A percentile compares a stretch with the other conserved stretches of the same genome.
phyloP scores from a whole-genome alignment of 495 filamentous ascomycete genomes.

The Elaphomyces granulatus region DNA sequence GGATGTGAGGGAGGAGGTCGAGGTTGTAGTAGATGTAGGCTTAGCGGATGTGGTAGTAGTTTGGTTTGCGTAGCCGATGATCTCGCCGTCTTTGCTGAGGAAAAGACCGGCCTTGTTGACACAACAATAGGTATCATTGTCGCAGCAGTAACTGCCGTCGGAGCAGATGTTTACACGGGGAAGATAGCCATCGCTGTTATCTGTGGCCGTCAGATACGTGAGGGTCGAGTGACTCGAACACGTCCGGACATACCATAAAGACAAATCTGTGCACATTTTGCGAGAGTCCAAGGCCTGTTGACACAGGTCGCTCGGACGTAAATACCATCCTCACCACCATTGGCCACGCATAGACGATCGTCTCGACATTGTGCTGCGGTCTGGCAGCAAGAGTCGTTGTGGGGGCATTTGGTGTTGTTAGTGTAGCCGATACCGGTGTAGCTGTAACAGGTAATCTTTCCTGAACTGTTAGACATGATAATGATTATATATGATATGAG shows the following conservation, averaged over 20 bases:
- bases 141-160: slow-evolving; percentile 18
- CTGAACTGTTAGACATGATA: no score
- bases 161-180: slow-evolving; percentile 12
- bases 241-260: slow-evolving; percentile 12
- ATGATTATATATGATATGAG: no score
- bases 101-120: slow-evolving; percentile 10
- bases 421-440: not conserved
- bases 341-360: not conserved
- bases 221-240: slow-evolving; percentile 4
- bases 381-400: slow-evolving; percentile 1
- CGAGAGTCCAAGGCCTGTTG: slow-evolving; percentile 7
- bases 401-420: slow-evolving; percentile 3
- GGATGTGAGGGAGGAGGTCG: not conserved
- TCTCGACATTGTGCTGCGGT: slow-evolving; percentile 1
- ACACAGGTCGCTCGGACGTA: slow-evolving; percentile 15
- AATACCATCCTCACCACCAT: slow-evolving; percentile 5
- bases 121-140: slow-evolving; percentile 15
- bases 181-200: slow-evolving; percentile 1
- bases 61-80: slow-evolving; percentile 1
- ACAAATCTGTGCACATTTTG: slow-evolving; percentile 16
- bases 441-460: slow-evolving; percentile 1
- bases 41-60: not conserved
- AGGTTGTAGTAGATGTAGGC: not conserved
- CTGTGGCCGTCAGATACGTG: no score
- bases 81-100: slow-evolving; percentile 11